A percentile compares a stretch with the other conserved stretches of the same genome.
Evolutionary conservation across 257 asterid species (phyloP).

Genomic region (Ilex asprella): DNA sequence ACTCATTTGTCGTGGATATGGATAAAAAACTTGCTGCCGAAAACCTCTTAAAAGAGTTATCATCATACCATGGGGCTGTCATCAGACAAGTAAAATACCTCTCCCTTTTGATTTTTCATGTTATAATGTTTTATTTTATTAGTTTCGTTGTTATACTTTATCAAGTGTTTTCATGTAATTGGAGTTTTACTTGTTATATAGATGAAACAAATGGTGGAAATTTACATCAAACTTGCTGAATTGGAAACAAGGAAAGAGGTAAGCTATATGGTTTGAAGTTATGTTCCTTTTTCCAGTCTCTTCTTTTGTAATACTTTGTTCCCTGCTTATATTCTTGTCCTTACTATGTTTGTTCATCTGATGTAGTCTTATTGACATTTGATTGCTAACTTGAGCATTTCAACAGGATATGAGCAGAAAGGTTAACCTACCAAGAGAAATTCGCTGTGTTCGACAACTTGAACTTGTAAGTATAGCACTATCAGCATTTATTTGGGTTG

Average conservation of each 20-base stretch:
- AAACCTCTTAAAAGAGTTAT: conserved; percentile 72
- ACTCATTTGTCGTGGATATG: conserved; percentile 87
- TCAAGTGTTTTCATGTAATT: no score
- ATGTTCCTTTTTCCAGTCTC: neutral
- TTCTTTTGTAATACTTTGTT: conserved; percentile 3
- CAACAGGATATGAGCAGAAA: conserved; percentile 84
- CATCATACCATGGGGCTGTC: conserved; percentile 65
- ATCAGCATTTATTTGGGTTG: no score
- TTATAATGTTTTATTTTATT: conserved; percentile 8
- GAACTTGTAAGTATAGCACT: conserved; percentile 59
- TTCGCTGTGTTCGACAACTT: conserved; percentile 81
- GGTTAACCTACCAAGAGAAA: conserved; percentile 79
- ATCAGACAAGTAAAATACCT: conserved; percentile 57
- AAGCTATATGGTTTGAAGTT: conserved; percentile 4
- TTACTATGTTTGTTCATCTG: neutral
- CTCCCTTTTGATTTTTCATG: conserved; percentile 8
- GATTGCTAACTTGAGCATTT: conserved; percentile 19
- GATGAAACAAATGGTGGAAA: conserved; percentile 99
- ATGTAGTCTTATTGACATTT: conserved; percentile 3
- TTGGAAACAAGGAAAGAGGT: conserved; percentile 94
- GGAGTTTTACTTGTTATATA: conserved; percentile 18
- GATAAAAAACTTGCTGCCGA: conserved; percentile 96
- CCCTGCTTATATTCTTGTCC: neutral
- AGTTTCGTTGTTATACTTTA: no score
- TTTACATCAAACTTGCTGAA: conserved; percentile 96